These are phyloP conservation scores for Sporothrix mexicana DNA, from an alignment of 2,329 filamentous ascomycete genomes.

Conservation along the genomic window DNA sequence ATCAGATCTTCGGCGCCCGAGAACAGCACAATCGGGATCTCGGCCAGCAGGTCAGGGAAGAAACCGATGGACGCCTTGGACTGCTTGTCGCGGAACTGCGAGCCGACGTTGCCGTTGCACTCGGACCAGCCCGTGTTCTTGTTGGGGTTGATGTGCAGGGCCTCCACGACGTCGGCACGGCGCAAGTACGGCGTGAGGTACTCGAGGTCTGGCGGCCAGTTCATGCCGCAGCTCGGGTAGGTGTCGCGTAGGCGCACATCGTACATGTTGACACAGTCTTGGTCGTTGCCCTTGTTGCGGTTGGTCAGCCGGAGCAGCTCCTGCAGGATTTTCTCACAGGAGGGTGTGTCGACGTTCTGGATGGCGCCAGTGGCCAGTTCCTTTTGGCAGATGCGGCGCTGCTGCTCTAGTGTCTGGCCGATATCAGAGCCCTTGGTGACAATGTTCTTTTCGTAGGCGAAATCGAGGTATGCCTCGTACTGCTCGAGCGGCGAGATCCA, in stretches of 20 bases:
- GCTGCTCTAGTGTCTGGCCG: conserved; percentile 69
- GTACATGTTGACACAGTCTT: conserved; percentile 91
- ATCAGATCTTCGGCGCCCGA: conserved; percentile 94
- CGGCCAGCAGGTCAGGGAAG: conserved; percentile 76
- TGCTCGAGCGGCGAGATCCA: conserved; percentile 94
- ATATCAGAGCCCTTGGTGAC: conserved; percentile 69
- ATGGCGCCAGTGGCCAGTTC: conserved; percentile 56
- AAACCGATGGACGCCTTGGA: conserved; percentile 76
- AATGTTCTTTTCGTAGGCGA: conserved; percentile 76
- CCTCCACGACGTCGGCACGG: conserved; percentile 75
- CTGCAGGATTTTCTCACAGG: conserved; percentile 79
- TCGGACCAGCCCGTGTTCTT: conserved; percentile 91
- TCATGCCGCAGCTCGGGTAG: conserved; percentile 90
- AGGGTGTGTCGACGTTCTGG: conserved; percentile 67
- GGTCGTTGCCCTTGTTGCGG: conserved; percentile 55
- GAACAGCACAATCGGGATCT: conserved; percentile 84
- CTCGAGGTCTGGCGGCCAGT: conserved; percentile 89
- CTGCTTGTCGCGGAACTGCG: conserved; percentile 70
- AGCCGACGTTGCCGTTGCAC: conserved; percentile 79
- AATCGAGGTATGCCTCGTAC: conserved; percentile 85
- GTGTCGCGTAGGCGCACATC: conserved; percentile 84
- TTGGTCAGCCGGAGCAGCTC: conserved; percentile 71
- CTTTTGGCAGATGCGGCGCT: conserved; percentile 72
- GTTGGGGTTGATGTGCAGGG: conserved; percentile 80
- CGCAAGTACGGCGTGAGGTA: conserved; percentile 83